Conservation (phyloP, 371 early-diverging fungal genomes). For the Mortierella sp. region DNA sequence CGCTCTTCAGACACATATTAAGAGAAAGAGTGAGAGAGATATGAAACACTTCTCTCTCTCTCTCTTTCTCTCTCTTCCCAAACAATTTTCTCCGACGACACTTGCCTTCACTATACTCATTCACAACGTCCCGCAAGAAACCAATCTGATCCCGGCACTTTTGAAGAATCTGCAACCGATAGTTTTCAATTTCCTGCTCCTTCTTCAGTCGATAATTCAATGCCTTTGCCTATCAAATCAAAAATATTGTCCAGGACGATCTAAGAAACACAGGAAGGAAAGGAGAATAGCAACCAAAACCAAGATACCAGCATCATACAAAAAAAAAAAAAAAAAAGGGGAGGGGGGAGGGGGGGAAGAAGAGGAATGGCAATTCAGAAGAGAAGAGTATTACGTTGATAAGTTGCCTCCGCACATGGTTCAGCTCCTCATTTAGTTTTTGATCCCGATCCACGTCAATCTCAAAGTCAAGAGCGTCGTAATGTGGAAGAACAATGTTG, state of each 20-base stretch:
- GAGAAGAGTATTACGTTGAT: slow-evolving; percentile 55
- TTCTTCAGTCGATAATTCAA: slow-evolving; percentile 43
- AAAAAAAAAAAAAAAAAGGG: background rate
- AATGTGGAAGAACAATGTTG: slow-evolving; percentile 59
- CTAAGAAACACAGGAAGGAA: background rate
- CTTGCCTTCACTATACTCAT: slow-evolving; percentile 42
- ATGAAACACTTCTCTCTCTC: background rate
- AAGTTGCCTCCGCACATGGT: slow-evolving; percentile 55
- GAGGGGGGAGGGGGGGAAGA: too few relatives aligned
- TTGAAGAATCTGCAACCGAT: slow-evolving; percentile 23
- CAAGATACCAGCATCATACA: too few relatives aligned
- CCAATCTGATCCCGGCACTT: slow-evolving; percentile 39
- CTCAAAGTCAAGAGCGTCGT: slow-evolving; percentile 57
- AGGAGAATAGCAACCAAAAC: background rate
- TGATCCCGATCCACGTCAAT: slow-evolving; percentile 59
- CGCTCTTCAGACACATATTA: too few relatives aligned
- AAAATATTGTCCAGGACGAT: background rate
- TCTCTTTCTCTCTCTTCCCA: background rate
- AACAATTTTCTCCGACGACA: background rate
- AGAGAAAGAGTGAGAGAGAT: background rate
- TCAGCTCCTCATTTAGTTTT: slow-evolving; percentile 61
- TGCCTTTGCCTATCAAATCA: slow-evolving; percentile 34
- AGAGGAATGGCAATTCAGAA: too few relatives aligned
- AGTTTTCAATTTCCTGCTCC: slow-evolving; percentile 31
- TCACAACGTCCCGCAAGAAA: slow-evolving; percentile 35